phyloP scores from a whole-genome alignment of 306 rosid genomes.

The Parietaria judaica region DNA sequence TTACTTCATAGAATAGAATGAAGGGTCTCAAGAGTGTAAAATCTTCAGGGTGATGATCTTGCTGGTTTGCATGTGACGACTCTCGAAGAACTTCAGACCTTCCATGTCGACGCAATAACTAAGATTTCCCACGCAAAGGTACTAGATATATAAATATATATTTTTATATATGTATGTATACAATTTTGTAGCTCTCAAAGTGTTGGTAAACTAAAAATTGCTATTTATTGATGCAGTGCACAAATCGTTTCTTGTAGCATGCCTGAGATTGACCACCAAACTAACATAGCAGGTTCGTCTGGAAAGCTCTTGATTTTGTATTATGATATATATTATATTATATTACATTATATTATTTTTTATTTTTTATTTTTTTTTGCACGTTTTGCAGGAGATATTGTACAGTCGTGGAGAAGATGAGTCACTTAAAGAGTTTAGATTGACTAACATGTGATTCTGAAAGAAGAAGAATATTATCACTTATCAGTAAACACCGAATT shows the following conservation, averaged over 20 bases:
- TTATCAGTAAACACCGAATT: too few species aligned
- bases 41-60: conserved; percentile 53
- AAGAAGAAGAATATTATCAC: background rate
- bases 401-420: conserved; percentile 9
- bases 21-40: too few species aligned
- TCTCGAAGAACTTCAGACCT: conserved; percentile 70
- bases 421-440: too few species aligned
- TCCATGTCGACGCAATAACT: conserved; percentile 69
- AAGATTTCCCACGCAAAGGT: conserved; percentile 73
- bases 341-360: too few species aligned
- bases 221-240: conserved; percentile 33
- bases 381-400: conserved; percentile 22
- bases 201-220: background rate
- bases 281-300: conserved; percentile 18
- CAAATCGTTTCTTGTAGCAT: conserved; percentile 33
- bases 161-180: background rate
- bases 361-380: too few species aligned
- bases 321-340: background rate
- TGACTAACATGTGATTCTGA: background rate
- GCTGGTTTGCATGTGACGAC: conserved; percentile 43
- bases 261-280: conserved; percentile 10
- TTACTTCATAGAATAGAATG: too few species aligned
- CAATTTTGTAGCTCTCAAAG: background rate
- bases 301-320: background rate
- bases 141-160: conserved; percentile 6